A percentile compares a stretch with the other conserved stretches of the same genome.
These are phyloP conservation scores for Backusella psychrophila DNA, from an alignment of 192 early-diverging fungal genomes.

Conservation along the genomic window DNA sequence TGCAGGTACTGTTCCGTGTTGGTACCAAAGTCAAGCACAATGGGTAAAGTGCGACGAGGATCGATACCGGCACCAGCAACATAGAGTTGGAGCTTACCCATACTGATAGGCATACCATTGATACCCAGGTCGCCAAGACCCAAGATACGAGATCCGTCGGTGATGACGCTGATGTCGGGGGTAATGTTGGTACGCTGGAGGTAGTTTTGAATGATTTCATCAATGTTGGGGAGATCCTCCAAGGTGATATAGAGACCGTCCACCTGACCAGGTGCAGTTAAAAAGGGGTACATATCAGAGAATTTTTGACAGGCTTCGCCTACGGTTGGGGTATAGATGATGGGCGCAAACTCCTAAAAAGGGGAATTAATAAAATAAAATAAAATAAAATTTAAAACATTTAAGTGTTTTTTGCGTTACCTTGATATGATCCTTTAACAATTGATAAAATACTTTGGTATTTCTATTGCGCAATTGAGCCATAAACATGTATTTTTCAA, in stretches of 20 bases:
- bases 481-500: constrained; percentile 89
- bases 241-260: constrained; percentile 90
- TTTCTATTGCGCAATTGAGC: constrained; percentile 81
- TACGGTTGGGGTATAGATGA: constrained; percentile 86
- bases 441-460: constrained; percentile 78
- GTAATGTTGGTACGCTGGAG: constrained; percentile 47
- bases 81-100: constrained; percentile 94
- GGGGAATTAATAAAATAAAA: not conserved
- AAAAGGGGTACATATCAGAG: constrained; percentile 85
- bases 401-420: constrained; percentile 36
- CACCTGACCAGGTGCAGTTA: constrained; percentile 62
- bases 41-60: constrained; percentile 83
- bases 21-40: constrained; percentile 90
- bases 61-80: constrained; percentile 84
- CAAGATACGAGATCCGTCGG: constrained; percentile 92
- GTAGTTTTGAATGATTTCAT: constrained; percentile 79
- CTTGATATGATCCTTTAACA: constrained; percentile 74
- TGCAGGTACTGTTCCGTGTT: constrained; percentile 79
- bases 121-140: constrained; percentile 94
- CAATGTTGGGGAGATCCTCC: constrained; percentile 70
- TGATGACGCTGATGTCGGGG: constrained; percentile 90
- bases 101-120: constrained; percentile 94
- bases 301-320: constrained; percentile 84
- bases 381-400: not conserved
- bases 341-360: constrained; percentile 66